Base-by-base conservation (phyloP, 768 basidiomycete genomes). In the Podaxis rugospora region DNA sequence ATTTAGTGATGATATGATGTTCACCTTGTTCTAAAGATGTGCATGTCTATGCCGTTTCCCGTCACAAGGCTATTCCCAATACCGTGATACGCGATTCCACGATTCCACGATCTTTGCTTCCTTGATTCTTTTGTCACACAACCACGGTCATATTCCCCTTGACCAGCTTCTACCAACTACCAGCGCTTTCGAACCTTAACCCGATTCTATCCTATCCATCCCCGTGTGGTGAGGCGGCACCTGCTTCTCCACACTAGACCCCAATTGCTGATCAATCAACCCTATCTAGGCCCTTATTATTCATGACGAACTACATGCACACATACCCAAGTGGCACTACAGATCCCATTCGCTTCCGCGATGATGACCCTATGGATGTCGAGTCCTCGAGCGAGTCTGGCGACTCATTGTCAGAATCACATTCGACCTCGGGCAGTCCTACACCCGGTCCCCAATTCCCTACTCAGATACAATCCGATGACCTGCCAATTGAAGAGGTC, bases 281-380 rank as follows among this genome's bases (percentile, higher is more conserved):
- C 36, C 32, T 44, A 9, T 39, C 35, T 37, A 21, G 35, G 16
- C 13, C 18, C 18, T 18, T 23, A 36, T 36, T 10, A 21, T 14
- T 49, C 21, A 61, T 61, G 59, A 49, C 52, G 23, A 39, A 10
- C 52, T 47, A 54, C 59, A 23, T 28, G 36, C 16, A 50, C 46
- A 32, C 46, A 9, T 61, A 61, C 21, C 35, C 51, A 7, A 11
- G 18, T 49, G 50, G 36, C 50, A 23, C 55, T 32, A 27, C 21
- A n/a, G 53, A 55, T 25, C 47, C 32, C n/a, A 39, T 32, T 23
- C 52, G 53, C 40, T 55, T 61, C 36, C 59, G 59, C 32, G 59
- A 61, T 55, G 52, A 61, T 37, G 59, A 61, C 25, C 42, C 52
- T 9, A 61, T 61, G 59, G 59, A 60, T 5, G 52, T 60, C 16